A percentile compares a stretch with the other conserved stretches of the same genome.
These are phyloP conservation scores for Kwoniella sp. DNA, from an alignment of 768 basidiomycete species.

Conservation along the genomic window DNA sequence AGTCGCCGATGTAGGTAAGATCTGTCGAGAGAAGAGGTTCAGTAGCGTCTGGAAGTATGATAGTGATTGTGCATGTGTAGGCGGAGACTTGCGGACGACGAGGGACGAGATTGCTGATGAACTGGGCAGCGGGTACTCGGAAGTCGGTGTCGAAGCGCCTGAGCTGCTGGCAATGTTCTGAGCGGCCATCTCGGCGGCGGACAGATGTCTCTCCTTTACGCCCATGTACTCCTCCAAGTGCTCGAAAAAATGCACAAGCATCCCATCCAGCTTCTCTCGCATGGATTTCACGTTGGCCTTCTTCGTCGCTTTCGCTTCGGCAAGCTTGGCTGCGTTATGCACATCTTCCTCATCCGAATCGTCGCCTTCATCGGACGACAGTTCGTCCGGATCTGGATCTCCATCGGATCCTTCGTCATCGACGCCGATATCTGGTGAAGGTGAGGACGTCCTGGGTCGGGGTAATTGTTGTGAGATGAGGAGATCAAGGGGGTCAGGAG, in stretches of 20 bases:
- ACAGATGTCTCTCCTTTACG: conserved; percentile 14
- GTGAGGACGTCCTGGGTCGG: conserved; percentile 19
- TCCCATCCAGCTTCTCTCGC: conserved; percentile 88
- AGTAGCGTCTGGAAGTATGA: conserved; percentile 83
- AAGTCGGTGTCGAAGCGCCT: conserved; percentile 40
- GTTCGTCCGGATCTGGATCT: conserved; percentile 57
- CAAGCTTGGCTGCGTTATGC: conserved; percentile 29
- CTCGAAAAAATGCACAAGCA: conserved; percentile 79
- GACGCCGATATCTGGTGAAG: conserved; percentile 68
- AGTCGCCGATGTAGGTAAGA: conserved; percentile 93
- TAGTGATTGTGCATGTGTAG: conserved; percentile 56
- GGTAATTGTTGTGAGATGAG: conserved; percentile 49
- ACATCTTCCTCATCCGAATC: conserved; percentile 45
- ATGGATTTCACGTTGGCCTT: conserved; percentile 64
- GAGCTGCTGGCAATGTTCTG: conserved; percentile 33
- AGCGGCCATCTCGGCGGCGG: conserved; percentile 41
- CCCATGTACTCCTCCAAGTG: conserved; percentile 67
- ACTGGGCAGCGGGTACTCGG: conserved; percentile 33
- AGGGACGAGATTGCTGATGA: conserved; percentile 26
- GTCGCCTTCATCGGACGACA: conserved; percentile 43
- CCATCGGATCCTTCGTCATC: conserved; percentile 67
- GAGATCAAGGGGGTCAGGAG: conserved; percentile 81
- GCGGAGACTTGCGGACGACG: conserved; percentile 56
- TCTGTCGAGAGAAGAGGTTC: conserved; percentile 88
- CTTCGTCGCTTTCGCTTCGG: conserved; percentile 39